Percentiles rank a stretch among this genome's conserved stretches.
Evolutionary conservation across 2,329 filamentous ascomycete genomes (phyloP).

Genomic region (Bipolaris victoriae): DNA sequence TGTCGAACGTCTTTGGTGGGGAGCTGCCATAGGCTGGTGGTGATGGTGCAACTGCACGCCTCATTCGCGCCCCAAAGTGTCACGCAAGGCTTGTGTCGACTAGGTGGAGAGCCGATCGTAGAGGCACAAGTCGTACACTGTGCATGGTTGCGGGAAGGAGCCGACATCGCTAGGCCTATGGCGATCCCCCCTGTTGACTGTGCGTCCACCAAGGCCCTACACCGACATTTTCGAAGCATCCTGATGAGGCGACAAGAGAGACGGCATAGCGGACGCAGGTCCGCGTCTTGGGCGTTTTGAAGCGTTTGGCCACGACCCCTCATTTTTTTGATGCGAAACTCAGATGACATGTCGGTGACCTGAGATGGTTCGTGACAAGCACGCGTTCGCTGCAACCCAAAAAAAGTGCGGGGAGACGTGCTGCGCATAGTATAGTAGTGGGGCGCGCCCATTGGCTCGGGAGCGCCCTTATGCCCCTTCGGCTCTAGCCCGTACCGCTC

Average conservation of each 20-base stretch:
- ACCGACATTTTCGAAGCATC: slow-evolving; percentile 27
- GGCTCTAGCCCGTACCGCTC: slow-evolving; percentile 8
- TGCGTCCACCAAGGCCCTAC: slow-evolving; percentile 20
- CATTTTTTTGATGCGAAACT: neutral
- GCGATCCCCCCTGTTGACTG: slow-evolving; percentile 18
- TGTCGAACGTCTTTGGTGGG: slow-evolving; percentile 6
- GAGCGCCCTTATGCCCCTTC: neutral
- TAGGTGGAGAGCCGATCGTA: slow-evolving; percentile 30
- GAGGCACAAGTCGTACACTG: slow-evolving; percentile 19
- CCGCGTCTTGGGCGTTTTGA: neutral
- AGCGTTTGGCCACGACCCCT: neutral
- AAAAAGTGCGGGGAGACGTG: slow-evolving; percentile 21
- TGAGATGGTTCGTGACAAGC: slow-evolving; percentile 6
- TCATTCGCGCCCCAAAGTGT: slow-evolving; percentile 14
- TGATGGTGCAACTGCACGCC: slow-evolving; percentile 16
- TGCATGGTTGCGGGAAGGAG: slow-evolving; percentile 19
- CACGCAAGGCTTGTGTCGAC: slow-evolving; percentile 14
- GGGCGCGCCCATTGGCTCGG: slow-evolving; percentile 21
- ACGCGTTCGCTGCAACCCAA: slow-evolving; percentile 9
- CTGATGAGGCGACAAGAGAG: neutral
- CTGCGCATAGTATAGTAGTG: slow-evolving; percentile 12
- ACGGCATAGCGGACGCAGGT: neutral
- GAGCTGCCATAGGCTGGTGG: slow-evolving; percentile 4
- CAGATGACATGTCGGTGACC: neutral
- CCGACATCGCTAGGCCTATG: slow-evolving; percentile 22